Percentiles rank a stretch among this genome's conserved stretches.
These are phyloP conservation scores for Agrostemma githago DNA, from an alignment of 148 eudicot genomes.

Conservation along the genomic window DNA sequence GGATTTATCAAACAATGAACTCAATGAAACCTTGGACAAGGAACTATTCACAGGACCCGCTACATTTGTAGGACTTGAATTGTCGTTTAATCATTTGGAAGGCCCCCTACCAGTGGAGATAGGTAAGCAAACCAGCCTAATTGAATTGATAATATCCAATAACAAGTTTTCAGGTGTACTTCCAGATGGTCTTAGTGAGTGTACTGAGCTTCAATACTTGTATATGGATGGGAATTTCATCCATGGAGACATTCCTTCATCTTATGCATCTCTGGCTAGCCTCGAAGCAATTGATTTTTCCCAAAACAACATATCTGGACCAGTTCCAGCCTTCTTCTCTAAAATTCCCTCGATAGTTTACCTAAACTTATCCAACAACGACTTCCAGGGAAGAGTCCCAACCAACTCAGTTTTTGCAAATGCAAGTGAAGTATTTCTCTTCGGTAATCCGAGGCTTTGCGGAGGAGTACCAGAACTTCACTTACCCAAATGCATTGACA, in stretches of 20 bases:
- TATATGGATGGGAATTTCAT: constrained; percentile 22
- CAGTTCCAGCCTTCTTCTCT: too few relatives aligned
- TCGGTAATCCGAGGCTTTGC: too few relatives aligned
- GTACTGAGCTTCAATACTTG: too few relatives aligned
- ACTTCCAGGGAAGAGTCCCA: neutral
- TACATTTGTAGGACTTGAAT: constrained; percentile 13
- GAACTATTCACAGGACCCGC: constrained; percentile 24
- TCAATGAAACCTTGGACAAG: constrained; percentile 27
- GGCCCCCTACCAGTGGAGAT: constrained; percentile 29
- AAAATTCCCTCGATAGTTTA: too few relatives aligned
- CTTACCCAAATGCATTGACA: constrained; percentile 29
- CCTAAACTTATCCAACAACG: neutral
- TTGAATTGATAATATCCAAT: constrained; percentile 16
- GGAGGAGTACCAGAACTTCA: constrained; percentile 25
- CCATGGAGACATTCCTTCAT: constrained; percentile 26
- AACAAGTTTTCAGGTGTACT: constrained; percentile 38
- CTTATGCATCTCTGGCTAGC: constrained; percentile 15
- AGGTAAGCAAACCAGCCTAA: constrained; percentile 11
- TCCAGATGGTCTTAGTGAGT: constrained; percentile 9
- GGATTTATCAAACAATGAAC: constrained; percentile 22
- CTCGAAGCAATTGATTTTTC: constrained; percentile 31
- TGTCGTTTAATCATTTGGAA: constrained; percentile 25
- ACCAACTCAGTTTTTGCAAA: neutral
- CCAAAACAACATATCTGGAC: constrained; percentile 31
- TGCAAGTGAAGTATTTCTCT: neutral